Percentiles rank a stretch among this genome's conserved stretches.
These are phyloP conservation scores for Telopea speciosissima DNA, from an alignment of 177 flowering plant species.

Conservation along the genomic window DNA sequence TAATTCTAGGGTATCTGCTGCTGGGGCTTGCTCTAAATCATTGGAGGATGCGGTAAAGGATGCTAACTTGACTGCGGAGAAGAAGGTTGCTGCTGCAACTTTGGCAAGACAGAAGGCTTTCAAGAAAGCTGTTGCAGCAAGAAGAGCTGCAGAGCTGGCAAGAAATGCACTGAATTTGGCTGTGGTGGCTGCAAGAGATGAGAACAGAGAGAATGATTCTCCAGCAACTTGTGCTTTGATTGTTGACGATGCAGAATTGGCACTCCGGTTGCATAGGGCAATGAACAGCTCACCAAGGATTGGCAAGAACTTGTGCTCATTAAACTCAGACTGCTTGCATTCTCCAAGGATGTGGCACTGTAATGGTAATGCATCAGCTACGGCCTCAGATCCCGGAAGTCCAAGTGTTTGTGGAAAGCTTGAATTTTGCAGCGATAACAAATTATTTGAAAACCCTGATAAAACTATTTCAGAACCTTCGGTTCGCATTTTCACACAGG, in stretches of 20 bases:
- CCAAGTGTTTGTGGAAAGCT: constrained; percentile 14
- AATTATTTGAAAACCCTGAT: constrained; percentile 5
- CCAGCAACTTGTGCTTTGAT: not conserved
- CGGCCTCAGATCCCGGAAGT: constrained; percentile 5
- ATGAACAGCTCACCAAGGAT: constrained; percentile 54
- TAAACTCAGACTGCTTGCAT: constrained; percentile 14
- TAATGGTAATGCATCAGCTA: constrained; percentile 3
- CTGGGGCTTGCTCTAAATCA: not conserved
- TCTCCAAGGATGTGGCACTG: not conserved
- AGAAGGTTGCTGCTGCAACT: constrained; percentile 23
- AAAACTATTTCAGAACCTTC: constrained; percentile 7
- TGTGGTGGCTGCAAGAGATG: constrained; percentile 14
- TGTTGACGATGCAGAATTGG: constrained; percentile 41
- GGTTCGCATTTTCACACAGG: not conserved
- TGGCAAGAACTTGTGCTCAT: constrained; percentile 22
- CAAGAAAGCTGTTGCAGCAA: constrained; percentile 30
- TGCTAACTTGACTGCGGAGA: constrained; percentile 23
- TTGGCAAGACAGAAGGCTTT: constrained; percentile 30
- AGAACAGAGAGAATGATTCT: constrained; percentile 1
- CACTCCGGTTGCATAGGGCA: constrained; percentile 38
- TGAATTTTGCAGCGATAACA: constrained; percentile 4
- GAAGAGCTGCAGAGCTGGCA: constrained; percentile 33
- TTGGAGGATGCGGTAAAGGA: constrained; percentile 31
- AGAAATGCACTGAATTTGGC: constrained; percentile 20
- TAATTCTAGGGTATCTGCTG: constrained; percentile 11